Evolutionary conservation across 2,329 filamentous ascomycete genomes (phyloP).

Genomic region (Fusarium sororula): DNA sequence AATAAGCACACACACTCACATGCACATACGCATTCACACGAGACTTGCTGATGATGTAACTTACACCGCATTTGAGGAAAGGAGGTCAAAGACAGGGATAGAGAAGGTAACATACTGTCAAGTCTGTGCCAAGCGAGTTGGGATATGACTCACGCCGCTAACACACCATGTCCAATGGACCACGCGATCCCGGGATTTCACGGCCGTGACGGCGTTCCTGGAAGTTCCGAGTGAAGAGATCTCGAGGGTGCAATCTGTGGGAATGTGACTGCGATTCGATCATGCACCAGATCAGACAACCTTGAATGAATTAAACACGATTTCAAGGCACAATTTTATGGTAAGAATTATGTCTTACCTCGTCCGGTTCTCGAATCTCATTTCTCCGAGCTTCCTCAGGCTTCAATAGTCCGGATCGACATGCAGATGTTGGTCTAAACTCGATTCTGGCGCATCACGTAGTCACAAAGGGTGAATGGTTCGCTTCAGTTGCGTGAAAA

Average conservation of each 20-base stretch:
- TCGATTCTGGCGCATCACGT: conserved; percentile 24
- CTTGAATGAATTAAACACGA: not conserved
- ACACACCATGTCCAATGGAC: conserved; percentile 32
- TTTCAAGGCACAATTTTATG: not conserved
- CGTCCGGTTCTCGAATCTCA: not conserved
- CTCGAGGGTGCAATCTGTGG: not conserved
- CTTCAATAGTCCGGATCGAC: conserved; percentile 6
- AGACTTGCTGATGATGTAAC: conserved; percentile 30
- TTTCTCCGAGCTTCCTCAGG: not conserved
- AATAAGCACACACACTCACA: conserved; percentile 8
- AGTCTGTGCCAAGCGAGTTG: conserved; percentile 10
- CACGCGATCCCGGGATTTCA: conserved; percentile 26
- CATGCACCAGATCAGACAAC: conserved; percentile 8
- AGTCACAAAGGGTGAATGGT: conserved; percentile 18
- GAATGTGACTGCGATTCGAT: conserved; percentile 4
- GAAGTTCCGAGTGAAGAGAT: conserved; percentile 7
- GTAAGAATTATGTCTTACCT: not conserved
- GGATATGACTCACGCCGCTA: conserved; percentile 44
- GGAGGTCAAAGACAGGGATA: conserved; percentile 1
- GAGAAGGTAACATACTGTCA: conserved; percentile 20
- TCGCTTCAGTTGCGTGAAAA: conserved; percentile 24
- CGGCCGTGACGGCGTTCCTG: conserved; percentile 12
- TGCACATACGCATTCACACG: not conserved
- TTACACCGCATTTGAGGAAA: conserved; percentile 30
- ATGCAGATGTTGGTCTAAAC: not conserved